Evolutionary conservation across 169 alveolate species (phyloP).

Genomic region (Babesia bovis): DNA sequence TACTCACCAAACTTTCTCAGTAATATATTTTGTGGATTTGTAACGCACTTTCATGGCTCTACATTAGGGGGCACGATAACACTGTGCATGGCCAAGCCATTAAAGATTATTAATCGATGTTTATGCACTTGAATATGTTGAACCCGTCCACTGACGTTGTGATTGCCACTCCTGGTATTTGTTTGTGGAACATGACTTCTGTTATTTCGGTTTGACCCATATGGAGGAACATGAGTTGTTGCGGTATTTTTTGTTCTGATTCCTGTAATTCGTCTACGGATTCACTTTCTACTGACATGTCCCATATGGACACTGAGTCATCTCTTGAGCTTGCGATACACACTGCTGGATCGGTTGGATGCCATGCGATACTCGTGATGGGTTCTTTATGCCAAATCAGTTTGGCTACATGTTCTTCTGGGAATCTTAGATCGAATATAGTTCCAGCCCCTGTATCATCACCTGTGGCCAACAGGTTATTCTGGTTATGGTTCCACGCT

Average conservation of each 20-base stretch:
- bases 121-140: slow-evolving; percentile 73
- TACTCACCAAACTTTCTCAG: slow-evolving; percentile 22
- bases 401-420: slow-evolving; percentile 36
- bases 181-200: slow-evolving; percentile 75
- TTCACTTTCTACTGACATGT: slow-evolving; percentile 75
- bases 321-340: slow-evolving; percentile 70
- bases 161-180: slow-evolving; percentile 71
- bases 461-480: slow-evolving; percentile 40
- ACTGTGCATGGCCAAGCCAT: neutral
- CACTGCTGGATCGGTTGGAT: slow-evolving; percentile 72
- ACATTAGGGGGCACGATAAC: neutral
- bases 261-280: neutral
- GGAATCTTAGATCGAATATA: slow-evolving; percentile 44
- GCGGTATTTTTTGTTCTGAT: slow-evolving; percentile 55
- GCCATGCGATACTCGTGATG: slow-evolving; percentile 75
- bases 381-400: slow-evolving; percentile 65
- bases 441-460: slow-evolving; percentile 58
- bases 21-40: neutral
- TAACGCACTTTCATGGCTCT: neutral
- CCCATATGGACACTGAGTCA: slow-evolving; percentile 78
- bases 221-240: slow-evolving; percentile 75
- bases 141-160: slow-evolving; percentile 74
- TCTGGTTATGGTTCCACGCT: slow-evolving; percentile 51
- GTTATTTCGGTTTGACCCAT: slow-evolving; percentile 78
- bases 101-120: slow-evolving; percentile 34